Conservation (phyloP, 768 basidiomycete genomes). For the Trametes coccinea region DNA sequence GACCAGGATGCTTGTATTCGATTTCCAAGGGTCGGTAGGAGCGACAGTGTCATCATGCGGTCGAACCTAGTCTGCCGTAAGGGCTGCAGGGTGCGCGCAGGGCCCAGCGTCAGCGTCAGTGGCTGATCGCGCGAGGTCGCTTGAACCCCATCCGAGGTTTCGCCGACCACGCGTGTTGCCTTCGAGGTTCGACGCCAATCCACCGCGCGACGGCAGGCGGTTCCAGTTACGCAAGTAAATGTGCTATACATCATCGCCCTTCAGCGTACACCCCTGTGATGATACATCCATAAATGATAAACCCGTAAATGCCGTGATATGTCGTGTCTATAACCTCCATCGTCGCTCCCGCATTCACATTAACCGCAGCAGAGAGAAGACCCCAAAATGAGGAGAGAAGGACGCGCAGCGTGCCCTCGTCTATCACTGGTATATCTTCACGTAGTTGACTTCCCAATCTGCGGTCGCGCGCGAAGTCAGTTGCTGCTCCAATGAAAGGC, state of each 20-base stretch:
- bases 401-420: background rate
- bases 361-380: background rate
- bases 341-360: background rate
- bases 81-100: background rate
- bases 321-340: constrained; percentile 1
- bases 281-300: background rate
- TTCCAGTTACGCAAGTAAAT: background rate
- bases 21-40: too few species aligned
- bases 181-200: too few species aligned
- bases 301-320: constrained; percentile 8
- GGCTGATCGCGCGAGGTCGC: background rate
- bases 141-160: background rate
- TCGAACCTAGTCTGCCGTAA: background rate
- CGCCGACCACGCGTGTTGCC: too few species aligned
- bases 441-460: constrained; percentile 84
- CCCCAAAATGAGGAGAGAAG: background rate
- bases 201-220: too few species aligned
- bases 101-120: background rate
- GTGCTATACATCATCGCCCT: background rate
- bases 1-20: too few species aligned
- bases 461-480: background rate
- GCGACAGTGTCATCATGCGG: background rate
- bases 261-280: background rate
- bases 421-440: constrained; percentile 64
- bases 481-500: constrained; percentile 1